phyloP scores from a whole-genome alignment of 176 grass and related monocot genomes.

The Elymus sibiricus region DNA sequence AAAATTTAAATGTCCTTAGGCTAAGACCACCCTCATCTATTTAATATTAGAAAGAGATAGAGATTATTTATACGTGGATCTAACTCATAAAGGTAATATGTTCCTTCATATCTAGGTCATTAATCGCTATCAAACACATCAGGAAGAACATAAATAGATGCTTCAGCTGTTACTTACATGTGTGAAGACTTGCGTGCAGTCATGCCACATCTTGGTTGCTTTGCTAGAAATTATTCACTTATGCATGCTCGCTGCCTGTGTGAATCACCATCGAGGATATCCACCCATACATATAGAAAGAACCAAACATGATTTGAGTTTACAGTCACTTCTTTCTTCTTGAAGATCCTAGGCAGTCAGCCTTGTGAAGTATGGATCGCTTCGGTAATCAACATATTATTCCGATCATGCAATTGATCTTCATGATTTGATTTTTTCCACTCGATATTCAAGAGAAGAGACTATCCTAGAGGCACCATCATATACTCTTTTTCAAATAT shows the following conservation, averaged over 20 bases:
- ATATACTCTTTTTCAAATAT: slow-evolving; percentile 50
- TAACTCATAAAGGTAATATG: neutral
- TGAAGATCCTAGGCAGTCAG: neutral
- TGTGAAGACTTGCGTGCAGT: neutral
- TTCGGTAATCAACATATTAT: too few relatives aligned
- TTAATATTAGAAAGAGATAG: too few relatives aligned
- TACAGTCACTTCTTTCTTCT: neutral
- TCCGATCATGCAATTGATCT: too few relatives aligned
- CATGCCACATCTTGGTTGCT: neutral
- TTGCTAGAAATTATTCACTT: neutral
- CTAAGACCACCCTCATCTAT: too few relatives aligned
- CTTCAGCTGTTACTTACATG: neutral
- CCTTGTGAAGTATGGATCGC: neutral
- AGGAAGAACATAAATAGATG: neutral
- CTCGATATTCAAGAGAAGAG: too few relatives aligned
- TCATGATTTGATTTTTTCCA: too few relatives aligned
- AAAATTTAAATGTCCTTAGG: too few relatives aligned
- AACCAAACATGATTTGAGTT: neutral
- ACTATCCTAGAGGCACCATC: too few relatives aligned
- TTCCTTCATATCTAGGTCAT: neutral
- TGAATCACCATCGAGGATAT: neutral
- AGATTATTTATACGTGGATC: too few relatives aligned
- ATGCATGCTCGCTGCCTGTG: neutral
- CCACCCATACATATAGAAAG: neutral
- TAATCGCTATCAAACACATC: neutral